A percentile compares a stretch with the other conserved stretches of the same genome.
Evolutionary conservation across 1,139 yeast species (phyloP).

Genomic region (Kluyveromyces sp.): DNA sequence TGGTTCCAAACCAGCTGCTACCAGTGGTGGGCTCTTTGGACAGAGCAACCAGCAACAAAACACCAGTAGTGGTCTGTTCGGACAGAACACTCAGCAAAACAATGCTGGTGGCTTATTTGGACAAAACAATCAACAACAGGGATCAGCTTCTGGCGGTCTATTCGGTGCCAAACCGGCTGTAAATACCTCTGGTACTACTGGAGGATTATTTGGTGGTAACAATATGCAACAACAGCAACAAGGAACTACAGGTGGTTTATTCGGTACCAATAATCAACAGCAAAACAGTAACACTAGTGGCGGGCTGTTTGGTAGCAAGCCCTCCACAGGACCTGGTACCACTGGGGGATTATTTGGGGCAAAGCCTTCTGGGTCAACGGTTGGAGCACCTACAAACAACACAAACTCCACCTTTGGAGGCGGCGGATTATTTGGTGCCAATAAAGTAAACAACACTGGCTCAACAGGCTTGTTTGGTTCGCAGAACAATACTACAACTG

Average conservation of each 20-base stretch:
- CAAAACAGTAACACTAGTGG: slow-evolving; percentile 16
- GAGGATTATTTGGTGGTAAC: slow-evolving; percentile 27
- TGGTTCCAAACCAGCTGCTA: slow-evolving; percentile 19
- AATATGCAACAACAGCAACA: slow-evolving; percentile 18
- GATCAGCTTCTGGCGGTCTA: slow-evolving; percentile 19
- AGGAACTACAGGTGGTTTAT: slow-evolving; percentile 31
- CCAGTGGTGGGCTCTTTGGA: slow-evolving; percentile 23
- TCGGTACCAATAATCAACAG: slow-evolving; percentile 24
- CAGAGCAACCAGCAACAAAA: slow-evolving; percentile 13
- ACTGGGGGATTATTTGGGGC: slow-evolving; percentile 33
- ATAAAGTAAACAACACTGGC: slow-evolving; percentile 16
- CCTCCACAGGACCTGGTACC: slow-evolving; percentile 11
- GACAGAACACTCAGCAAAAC: slow-evolving; percentile 18
- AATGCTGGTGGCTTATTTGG: slow-evolving; percentile 32
- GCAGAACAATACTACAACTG: slow-evolving; percentile 11
- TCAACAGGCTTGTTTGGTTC: slow-evolving; percentile 17
- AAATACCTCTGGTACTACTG: slow-evolving; percentile 12
- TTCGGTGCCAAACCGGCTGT: slow-evolving; percentile 15
- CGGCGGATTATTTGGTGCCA: slow-evolving; percentile 22
- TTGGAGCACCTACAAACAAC: slow-evolving; percentile 3
- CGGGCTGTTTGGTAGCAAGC: slow-evolving; percentile 33
- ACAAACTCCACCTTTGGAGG: slow-evolving; percentile 7
- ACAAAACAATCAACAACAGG: slow-evolving; percentile 21
- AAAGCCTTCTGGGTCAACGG: slow-evolving; percentile 20
- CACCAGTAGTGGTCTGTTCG: slow-evolving; percentile 32